Evolutionary conservation across 2,329 filamentous ascomycete genomes (phyloP), one percentile per base, ranked within the genome.

Genomic region (Macrophomina pseudophaseolina): DNA sequence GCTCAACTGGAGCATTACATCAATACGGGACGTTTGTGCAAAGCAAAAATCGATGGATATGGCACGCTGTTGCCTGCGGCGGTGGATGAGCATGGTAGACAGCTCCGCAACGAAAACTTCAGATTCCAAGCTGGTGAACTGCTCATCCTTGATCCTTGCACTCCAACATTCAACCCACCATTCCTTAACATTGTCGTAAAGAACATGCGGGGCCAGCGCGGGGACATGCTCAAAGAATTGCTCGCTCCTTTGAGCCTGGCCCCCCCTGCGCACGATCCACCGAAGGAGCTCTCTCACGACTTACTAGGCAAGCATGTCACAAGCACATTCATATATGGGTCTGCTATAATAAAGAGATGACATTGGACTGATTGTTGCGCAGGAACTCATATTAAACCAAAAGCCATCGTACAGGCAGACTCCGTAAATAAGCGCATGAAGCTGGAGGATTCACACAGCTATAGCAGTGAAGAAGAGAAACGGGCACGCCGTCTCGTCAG

Each of bases 121-220:
- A 32, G 28, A 16, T 46, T 59, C 40, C 30, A 4, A 5, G 6
- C 5, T 4, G 28, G 23, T 11, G 56, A 59, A 30, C 14, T 59
- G 16, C 56, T 59, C 56, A 18, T 59, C 4, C 11, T 46, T n/a
- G 42, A 44, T 16, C 30, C 6, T 5, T 9, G 18, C 2, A 2
- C 8, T 4, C 14, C 4, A 2, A 44, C 56, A 3, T 59, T 59
- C 56, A 46, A 59, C 30, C 35, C 28, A 16, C 28, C 40, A 16
- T 23, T 23, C 23, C 5, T 14, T 7, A 59, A 59, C 16, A 16
- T 59, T n/a, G 56, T 59, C 5, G 56, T 59, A 12, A 40, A 59
- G 16, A 59, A 59, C 28, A 33, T 46, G 40, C 40, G 9, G n/a
- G 56, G 56, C 7, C 28, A 59, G 40, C 56, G 40, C 11, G 56